These are phyloP conservation scores for Fusarium sp. DNA, from an alignment of 2,329 filamentous ascomycete species.

Conservation along the genomic window DNA sequence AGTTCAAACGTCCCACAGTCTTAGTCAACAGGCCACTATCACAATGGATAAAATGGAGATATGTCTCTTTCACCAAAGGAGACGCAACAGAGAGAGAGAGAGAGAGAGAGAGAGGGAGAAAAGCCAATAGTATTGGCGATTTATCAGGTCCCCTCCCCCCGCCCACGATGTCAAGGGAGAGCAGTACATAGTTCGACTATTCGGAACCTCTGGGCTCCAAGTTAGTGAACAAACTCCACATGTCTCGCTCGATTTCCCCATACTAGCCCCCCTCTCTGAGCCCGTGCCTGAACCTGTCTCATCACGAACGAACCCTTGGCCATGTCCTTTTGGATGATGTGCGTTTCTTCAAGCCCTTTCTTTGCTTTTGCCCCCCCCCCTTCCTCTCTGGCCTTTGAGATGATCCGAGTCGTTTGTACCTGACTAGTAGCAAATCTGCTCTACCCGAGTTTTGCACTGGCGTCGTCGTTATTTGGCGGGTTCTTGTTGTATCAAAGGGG, in stretches of 20 bases:
- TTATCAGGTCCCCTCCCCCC: conserved; percentile 22
- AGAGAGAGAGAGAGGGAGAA: conserved; percentile 27
- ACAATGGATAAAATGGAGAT: conserved; percentile 23
- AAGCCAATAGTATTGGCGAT: conserved; percentile 38
- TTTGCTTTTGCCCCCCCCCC: not conserved
- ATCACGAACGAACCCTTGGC: conserved; percentile 15
- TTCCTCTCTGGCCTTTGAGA: conserved; percentile 8
- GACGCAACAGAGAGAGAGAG: conserved; percentile 14
- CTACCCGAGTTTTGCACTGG: not conserved
- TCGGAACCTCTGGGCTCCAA: conserved; percentile 2
- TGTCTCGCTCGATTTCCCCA: conserved; percentile 20
- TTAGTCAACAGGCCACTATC: not conserved
- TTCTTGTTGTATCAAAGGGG: conserved; percentile 16
- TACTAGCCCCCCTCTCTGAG: conserved; percentile 1
- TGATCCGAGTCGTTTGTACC: conserved; percentile 35
- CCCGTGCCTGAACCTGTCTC: conserved; percentile 22
- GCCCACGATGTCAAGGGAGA: conserved; percentile 30
- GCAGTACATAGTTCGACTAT: conserved; percentile 11
- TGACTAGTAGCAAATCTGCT: conserved; percentile 27
- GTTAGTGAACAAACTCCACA: not conserved
- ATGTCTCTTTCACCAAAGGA: conserved; percentile 17
- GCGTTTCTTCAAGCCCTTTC: conserved; percentile 24
- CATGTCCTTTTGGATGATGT: conserved; percentile 6
- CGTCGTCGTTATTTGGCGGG: not conserved
- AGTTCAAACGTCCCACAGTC: conserved; percentile 22